These are phyloP conservation scores for Porogramme epimiltina DNA, from an alignment of 1,284 basidiomycete species.

Conservation along the genomic window DNA sequence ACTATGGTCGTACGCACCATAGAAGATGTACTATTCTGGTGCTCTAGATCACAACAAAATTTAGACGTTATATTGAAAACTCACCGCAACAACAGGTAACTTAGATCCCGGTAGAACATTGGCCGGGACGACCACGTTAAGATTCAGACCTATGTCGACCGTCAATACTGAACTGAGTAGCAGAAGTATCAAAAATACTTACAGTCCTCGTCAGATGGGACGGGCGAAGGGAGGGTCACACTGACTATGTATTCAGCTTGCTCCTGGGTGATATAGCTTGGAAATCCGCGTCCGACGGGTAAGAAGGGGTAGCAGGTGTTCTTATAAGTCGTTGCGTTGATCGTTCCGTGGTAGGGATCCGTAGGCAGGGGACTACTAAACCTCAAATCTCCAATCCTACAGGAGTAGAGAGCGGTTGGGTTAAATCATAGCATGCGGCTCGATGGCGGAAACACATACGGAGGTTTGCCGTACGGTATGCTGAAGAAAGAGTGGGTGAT, in stretches of 20 bases:
- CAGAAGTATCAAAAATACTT: neutral
- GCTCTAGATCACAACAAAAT: neutral
- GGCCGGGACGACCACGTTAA: constrained; percentile 43
- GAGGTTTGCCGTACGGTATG: no score
- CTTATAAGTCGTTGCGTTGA: constrained; percentile 14
- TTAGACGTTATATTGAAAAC: neutral
- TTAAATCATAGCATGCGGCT: no score
- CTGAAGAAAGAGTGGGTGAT: no score
- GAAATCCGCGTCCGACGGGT: neutral
- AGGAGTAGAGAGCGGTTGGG: no score
- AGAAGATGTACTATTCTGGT: neutral
- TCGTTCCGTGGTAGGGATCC: constrained; percentile 3
- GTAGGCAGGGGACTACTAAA: constrained; percentile 14
- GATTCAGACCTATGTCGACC: constrained; percentile 36
- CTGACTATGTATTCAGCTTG: neutral
- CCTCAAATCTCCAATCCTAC: constrained; percentile 45
- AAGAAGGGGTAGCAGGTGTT: constrained; percentile 16
- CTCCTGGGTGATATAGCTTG: neutral
- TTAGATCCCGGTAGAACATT: constrained; percentile 20
- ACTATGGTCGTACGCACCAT: neutral
- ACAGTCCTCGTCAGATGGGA: neutral
- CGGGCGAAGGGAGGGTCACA: neutral
- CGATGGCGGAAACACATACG: no score
- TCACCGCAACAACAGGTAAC: constrained; percentile 41
- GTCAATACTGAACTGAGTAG: neutral